Conservation (phyloP, 768 basidiomycete species). For the Boletus huronensis region DNA sequence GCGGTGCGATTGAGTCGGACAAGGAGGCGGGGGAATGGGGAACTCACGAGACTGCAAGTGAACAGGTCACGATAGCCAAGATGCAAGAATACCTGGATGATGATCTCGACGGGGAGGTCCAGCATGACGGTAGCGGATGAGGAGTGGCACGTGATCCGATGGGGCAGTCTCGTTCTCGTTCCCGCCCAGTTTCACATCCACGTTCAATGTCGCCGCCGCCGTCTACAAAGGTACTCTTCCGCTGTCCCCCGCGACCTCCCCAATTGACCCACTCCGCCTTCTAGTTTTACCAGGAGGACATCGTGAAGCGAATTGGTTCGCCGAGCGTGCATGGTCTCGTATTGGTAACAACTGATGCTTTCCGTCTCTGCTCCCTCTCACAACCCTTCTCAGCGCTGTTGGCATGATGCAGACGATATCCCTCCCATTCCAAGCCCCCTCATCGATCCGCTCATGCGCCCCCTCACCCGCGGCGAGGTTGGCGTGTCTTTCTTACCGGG, state of each 20-base stretch:
- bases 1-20: not conserved
- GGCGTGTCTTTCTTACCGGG: slow-evolving; percentile 67
- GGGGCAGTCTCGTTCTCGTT: not conserved
- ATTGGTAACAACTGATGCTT: slow-evolving; percentile 43
- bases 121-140: slow-evolving; percentile 2
- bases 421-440: slow-evolving; percentile 39
- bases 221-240: slow-evolving; percentile 33
- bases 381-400: slow-evolving; percentile 60
- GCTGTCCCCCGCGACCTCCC: not conserved
- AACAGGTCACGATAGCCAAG: slow-evolving; percentile 26
- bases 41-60: slow-evolving; percentile 27
- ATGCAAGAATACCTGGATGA: slow-evolving; percentile 19
- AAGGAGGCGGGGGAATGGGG: not conserved
- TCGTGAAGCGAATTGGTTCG: slow-evolving; percentile 47
- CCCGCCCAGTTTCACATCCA: slow-evolving; percentile 6
- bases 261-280: not conserved
- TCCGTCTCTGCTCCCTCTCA: slow-evolving; percentile 9
- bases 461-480: slow-evolving; percentile 74
- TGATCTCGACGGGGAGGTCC: slow-evolving; percentile 20
- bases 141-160: slow-evolving; percentile 20
- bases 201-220: slow-evolving; percentile 28
- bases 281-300: slow-evolving; percentile 68
- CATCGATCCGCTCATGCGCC: slow-evolving; percentile 71
- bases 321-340: slow-evolving; percentile 56
- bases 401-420: slow-evolving; percentile 82